A percentile compares a stretch with the other conserved stretches of the same genome.
phyloP scores from a whole-genome alignment of 23 red algal genomes.

The Pyropia haitanensis region DNA sequence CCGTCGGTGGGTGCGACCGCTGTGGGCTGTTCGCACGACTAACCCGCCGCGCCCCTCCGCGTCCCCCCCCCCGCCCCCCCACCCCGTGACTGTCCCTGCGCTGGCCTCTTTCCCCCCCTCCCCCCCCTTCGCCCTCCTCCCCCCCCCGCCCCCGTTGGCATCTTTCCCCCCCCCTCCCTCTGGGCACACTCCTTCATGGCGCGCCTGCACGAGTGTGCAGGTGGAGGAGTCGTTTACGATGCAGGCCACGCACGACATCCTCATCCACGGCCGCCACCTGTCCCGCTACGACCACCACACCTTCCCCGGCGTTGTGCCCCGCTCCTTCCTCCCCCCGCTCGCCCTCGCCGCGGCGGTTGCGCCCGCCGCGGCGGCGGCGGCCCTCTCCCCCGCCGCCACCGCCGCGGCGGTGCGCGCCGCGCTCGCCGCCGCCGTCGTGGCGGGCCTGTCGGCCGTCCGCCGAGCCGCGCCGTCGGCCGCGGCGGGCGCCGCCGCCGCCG shows the following conservation, averaged over 20 bases:
- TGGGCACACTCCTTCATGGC: neutral
- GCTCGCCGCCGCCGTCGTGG: constrained; percentile 12
- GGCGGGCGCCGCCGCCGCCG: constrained; percentile 17
- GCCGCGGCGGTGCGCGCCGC: constrained; percentile 6
- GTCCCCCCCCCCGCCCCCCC: neutral
- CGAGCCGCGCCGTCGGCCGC: constrained; percentile 7
- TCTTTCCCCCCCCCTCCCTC: neutral
- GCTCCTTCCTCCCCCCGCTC: constrained; percentile 43
- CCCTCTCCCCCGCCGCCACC: constrained; percentile 7
- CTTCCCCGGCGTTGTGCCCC: constrained; percentile 73
- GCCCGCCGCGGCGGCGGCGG: constrained; percentile 4
- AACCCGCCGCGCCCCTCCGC: neutral
- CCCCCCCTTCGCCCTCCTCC: neutral
- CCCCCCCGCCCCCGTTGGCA: neutral
- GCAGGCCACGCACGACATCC: constrained; percentile 70
- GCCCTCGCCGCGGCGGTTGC: constrained; percentile 11
- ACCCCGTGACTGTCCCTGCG: neutral
- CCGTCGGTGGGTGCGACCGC: neutral
- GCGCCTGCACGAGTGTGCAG: constrained; percentile 9
- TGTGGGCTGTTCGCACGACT: neutral
- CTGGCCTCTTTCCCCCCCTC: neutral
- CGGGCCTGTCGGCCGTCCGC: constrained; percentile 22
- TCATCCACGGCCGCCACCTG: constrained; percentile 34
- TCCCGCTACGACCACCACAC: constrained; percentile 67
- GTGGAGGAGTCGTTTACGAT: constrained; percentile 90